A percentile compares a stretch with the other conserved stretches of the same genome.
Conservation (phyloP, 2,329 filamentous ascomycete species). For the Dactylellina parvicollis region DNA sequence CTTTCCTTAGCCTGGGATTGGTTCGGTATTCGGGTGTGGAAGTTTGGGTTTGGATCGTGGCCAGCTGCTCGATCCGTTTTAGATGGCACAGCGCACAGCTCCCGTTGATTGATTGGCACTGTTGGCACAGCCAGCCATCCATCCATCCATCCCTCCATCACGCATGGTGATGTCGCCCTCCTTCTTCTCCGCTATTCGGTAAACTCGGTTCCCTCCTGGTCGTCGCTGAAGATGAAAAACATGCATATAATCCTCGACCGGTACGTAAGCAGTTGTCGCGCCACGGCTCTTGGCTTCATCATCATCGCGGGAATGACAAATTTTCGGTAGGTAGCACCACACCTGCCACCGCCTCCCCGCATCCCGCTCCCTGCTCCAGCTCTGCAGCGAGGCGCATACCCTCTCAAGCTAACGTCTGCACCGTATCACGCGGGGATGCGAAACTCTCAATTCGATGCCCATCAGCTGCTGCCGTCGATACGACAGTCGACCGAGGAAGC, state of each 20-base stretch:
- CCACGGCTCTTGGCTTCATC: constrained; percentile 4
- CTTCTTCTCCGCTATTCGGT: constrained; percentile 6
- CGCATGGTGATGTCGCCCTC: constrained; percentile 24
- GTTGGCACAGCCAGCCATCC: not conserved
- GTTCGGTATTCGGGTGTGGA: constrained; percentile 46
- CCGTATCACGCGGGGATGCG: constrained; percentile 31
- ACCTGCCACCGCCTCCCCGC: constrained; percentile 25
- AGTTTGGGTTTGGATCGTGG: constrained; percentile 27
- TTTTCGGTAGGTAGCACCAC: no score
- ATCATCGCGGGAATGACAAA: no score
- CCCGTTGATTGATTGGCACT: constrained; percentile 4
- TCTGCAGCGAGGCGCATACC: constrained; percentile 10
- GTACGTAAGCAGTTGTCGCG: constrained; percentile 29
- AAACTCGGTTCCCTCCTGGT: constrained; percentile 34
- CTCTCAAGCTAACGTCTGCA: no score
- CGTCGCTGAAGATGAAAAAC: not conserved
- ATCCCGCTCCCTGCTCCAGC: constrained; percentile 17
- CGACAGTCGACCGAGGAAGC: no score
- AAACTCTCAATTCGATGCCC: not conserved
- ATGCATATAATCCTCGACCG: no score
- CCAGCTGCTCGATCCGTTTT: constrained; percentile 52
- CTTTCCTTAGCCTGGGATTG: constrained; percentile 49
- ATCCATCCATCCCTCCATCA: not conserved
- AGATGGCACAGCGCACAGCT: constrained; percentile 12
- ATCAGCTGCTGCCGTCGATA: not conserved